Base-by-base conservation (phyloP, 352 stramenopile species). In the Phytopythium litorale region DNA sequence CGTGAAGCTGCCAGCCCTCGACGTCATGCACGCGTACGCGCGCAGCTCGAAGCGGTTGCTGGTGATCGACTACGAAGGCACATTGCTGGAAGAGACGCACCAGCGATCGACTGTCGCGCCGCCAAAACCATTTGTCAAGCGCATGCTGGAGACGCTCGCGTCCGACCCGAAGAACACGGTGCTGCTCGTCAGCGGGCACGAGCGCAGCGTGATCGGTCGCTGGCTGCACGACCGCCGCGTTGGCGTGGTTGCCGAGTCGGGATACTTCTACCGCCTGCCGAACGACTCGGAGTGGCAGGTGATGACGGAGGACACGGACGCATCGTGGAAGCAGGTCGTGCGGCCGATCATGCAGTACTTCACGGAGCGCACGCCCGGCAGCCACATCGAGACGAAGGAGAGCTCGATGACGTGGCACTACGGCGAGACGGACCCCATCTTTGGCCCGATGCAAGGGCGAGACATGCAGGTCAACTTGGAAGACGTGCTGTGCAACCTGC, bases 391-490 rank as follows among this genome's bases (percentile, higher is more conserved):
- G 43, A 78, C 68, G 51, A 87, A 84, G 52, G 78, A 89, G 54
- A 83, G 73, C 51, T 86, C 78, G 15, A 55, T 89, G 13, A 74
- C 76, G n/a, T 88, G 79, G 79, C 75, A 86, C 55, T 88, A 91
- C 66, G 79, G 79, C 11, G 80, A 91, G 32, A 87, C 82, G 8
- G 84, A 93, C 57, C 75, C 80, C 15, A 87, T 87, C 56, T 89
- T 91, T 70, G 83, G 83, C 0, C 75, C 81, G 9, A 92, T 90
- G 86, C 86, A 95, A 60, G 86, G 84, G 3, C 85, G 87, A 21
- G 86, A 95, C 58, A 95, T 95, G 86, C 86, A 93, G 64, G 84
- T 95, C 19, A 87, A 95, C 56, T 66, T 95, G 60, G 86, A 95
- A 71, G 86, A 95, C 61, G 81, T 91, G n/a, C 56, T 95, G 53